Base-by-base conservation (phyloP, 441 rosid species). In the Macaranga tanarius region DNA sequence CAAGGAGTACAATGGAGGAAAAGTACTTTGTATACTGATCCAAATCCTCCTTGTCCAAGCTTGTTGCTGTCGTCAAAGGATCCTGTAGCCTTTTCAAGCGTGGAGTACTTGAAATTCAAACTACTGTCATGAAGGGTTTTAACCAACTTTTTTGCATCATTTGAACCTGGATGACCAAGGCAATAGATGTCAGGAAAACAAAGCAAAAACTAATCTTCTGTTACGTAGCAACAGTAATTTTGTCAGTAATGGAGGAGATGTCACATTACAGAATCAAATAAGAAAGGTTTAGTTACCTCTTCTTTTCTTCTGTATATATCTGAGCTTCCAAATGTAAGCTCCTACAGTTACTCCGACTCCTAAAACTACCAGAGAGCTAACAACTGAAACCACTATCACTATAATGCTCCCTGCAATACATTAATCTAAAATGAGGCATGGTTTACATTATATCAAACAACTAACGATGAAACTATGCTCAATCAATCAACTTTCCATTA, bases 31-130 rank as follows among this genome's bases (percentile, higher is more conserved):
- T 95, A 92, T 47, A 92, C 99, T 64, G 96, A 85, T 71, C 99
- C 99, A 67, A 90, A 95, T 28, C 99, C 99, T 68, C 98, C 99
- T 77, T 95, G 98, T 67, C 99, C 99, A 23, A 95, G 93, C 85
- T 91, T 92, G 84, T 95, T 91, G 22, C 78, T 84, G 0, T 60
- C 75, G 38, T 82, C 84, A 62, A 95, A 95, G 3, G 92, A 89
- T 69, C 83, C 90, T 9, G 99, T 95, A 6, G 97, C 97, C 59
- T 86, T 95, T 86, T 91, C 99, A 0, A 95, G 83, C 26, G 89
- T 87, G 5, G 98, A 91, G 84, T 91, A 92, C 77, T 92, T 95
- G 86, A 95, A 92, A 82, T 92, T 90, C 86, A 95, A 82, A 89
- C 88, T 91, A 69, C 90, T 90, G 74, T 92, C 96, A 5, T 82